A percentile compares a stretch with the other conserved stretches of the same genome.
phyloP scores from a whole-genome alignment of 2,329 filamentous ascomycete species.

The Didymella pinodella region DNA sequence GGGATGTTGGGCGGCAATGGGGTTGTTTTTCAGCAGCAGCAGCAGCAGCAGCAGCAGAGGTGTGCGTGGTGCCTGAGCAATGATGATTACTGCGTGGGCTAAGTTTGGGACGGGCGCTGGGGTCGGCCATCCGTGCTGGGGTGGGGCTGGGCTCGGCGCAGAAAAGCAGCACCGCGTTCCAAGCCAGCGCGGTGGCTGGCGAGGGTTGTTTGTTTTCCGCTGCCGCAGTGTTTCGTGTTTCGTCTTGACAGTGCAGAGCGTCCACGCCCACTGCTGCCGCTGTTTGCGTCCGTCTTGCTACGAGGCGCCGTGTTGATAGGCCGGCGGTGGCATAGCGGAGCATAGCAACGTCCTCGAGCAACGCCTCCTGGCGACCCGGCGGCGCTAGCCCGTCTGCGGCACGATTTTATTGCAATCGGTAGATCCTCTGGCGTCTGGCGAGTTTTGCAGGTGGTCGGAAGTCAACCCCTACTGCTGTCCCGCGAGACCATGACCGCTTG shows the following conservation, averaged over 20 bases:
- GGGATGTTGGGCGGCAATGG: background rate
- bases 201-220: background rate
- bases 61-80: constrained; percentile 6
- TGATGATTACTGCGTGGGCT: constrained; percentile 3
- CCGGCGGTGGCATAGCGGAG: constrained; percentile 2
- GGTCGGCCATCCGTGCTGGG: constrained; percentile 10
- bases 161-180: constrained; percentile 1
- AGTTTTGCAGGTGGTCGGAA: constrained; percentile 19
- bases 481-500: constrained; percentile 25
- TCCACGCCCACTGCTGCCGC: background rate
- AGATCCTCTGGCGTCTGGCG: constrained; percentile 25
- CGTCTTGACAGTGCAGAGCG: background rate
- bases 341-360: constrained; percentile 1
- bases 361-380: constrained; percentile 4
- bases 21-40: background rate
- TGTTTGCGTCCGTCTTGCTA: constrained; percentile 1
- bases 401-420: constrained; percentile 30
- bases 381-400: constrained; percentile 15
- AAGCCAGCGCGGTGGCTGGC: background rate
- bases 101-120: constrained; percentile 18
- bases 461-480: constrained; percentile 15
- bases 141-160: constrained; percentile 4
- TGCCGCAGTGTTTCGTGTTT: background rate
- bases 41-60: background rate
- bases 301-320: background rate